Base-by-base conservation (phyloP, 441 rosid species). In the Daphne laureola region DNA sequence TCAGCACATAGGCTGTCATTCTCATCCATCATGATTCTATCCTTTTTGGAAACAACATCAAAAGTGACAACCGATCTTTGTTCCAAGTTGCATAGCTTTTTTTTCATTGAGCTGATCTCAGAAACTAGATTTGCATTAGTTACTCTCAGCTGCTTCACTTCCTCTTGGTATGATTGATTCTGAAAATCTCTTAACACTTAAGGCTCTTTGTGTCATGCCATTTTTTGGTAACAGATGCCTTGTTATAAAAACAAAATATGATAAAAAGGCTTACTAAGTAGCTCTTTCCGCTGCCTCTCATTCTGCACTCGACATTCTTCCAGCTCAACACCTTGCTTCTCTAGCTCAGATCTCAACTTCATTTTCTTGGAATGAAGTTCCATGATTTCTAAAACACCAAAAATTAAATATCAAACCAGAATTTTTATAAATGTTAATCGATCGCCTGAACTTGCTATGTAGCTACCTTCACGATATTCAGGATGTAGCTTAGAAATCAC, bases 11-110 rank as follows among this genome's bases (percentile, higher is more conserved):
- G 53, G 36, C 3, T 15, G 17, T 18, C 57, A 21, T 66, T 59
- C 51, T 66, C 69, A 31, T 23, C 41, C 56, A 17, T 46, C 59
- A 55, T 49, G 49, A 17, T 52, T n/a, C 43, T n/a, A 16, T 53
- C 43, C 14, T 57, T 14, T 9, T 54, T 31, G 14, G n/a, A 43
- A 31, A 49, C 49, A 21, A 4, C 1, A 21, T 21, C 25, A 21
- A 2, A 21, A 0, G 25, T 21, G 23, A 18, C 25, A 21, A 2
- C 25, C 2, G 25, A 21, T 2, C 25, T 0, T 2, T 21, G 2
- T 21, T 21, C 25, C 25, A 21, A 21, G 3, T 21, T 21, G 2
- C 1, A 2, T 2, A 21, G 1, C 1, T 21, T 21, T 4, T 21
- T 21, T 3, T 21, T 21, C 25, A 21, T 4, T 0, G 2, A 21